Evolutionary conservation across 345 rosid species (phyloP).

Genomic region (Syzygium jambos): DNA sequence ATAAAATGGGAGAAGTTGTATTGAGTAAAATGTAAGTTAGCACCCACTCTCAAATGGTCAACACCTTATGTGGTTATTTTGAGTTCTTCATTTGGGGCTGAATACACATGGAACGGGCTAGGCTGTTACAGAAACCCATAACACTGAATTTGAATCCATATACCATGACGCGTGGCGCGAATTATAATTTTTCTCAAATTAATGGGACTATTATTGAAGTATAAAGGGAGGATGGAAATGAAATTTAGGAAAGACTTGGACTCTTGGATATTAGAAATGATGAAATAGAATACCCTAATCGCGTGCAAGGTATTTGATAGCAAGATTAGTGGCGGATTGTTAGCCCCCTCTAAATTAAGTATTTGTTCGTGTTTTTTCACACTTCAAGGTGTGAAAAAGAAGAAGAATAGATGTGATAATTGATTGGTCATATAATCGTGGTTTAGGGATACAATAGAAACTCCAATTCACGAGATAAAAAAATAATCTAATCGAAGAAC

Average conservation of each 20-base stretch:
- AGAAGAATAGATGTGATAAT: too few relatives aligned
- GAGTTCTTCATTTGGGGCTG: background rate
- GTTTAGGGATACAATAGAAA: background rate
- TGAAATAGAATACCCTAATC: background rate
- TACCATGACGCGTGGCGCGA: background rate
- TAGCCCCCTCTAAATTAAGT: background rate
- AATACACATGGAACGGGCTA: background rate
- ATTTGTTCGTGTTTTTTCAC: background rate
- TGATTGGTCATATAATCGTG: too few relatives aligned
- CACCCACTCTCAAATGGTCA: background rate
- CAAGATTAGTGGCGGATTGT: background rate
- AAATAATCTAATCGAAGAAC: background rate
- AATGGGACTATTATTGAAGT: background rate
- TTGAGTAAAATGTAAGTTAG: background rate
- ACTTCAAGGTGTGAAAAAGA: too few relatives aligned
- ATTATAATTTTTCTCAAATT: background rate
- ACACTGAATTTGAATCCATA: background rate
- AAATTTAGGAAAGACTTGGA: background rate
- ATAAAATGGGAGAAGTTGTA: background rate
- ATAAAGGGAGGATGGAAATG: background rate
- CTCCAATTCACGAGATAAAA: background rate
- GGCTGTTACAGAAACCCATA: background rate
- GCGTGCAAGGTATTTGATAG: background rate
- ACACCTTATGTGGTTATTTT: background rate
- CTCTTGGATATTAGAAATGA: background rate